Base-by-base conservation (phyloP, 805 yeast genomes). In the Scheffersomyces amazonensis region DNA sequence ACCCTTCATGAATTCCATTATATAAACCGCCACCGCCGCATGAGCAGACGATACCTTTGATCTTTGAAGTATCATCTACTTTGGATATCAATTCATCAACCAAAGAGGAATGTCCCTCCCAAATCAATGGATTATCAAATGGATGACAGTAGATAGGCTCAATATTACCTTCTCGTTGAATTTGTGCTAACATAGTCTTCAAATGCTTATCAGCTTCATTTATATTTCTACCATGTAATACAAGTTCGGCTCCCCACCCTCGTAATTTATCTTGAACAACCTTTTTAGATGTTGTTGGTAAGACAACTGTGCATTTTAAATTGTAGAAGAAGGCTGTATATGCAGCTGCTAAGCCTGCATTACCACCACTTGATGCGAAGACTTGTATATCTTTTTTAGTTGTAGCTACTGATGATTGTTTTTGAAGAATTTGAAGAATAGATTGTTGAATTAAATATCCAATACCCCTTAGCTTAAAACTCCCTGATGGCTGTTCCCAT, bases 1-100 rank as follows among this genome's bases (percentile, higher is more conserved):
- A 50, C 0, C 81, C 82, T 34, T 60, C 49, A 40, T 69, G 64
- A 2, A 77, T 55, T 4, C 83, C 81, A 47, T 73, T 71, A 56
- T 74, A 76, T 18, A 77, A 57, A 0, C 81, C 81, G 12, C 81
- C 81, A 6, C 81, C 82, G 5, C 81, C 81, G 32, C 75, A 69
- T 16, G 80, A 75, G 49, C 81, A 75, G 1, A 73, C 75, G 21
- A 75, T 60, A 0, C 73, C 79, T 43, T 64, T 71, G 16, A 76
- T 41, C 3, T 54, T 48, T 5, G 32, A 4, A n/a, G n/a, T n/a
- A n/a, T n/a, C n/a, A n/a, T n/a, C n/a, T n/a, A n/a, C n/a, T 10
- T 53, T 39, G 1, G 35, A 19, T 7, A 64, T 61, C 10, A 75
- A 59, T 43, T 67, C 81, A 50, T 69, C 77, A 11, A 78, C 55